phyloP scores from a whole-genome alignment of 306 rosid genomes.

The Inga laurina region DNA sequence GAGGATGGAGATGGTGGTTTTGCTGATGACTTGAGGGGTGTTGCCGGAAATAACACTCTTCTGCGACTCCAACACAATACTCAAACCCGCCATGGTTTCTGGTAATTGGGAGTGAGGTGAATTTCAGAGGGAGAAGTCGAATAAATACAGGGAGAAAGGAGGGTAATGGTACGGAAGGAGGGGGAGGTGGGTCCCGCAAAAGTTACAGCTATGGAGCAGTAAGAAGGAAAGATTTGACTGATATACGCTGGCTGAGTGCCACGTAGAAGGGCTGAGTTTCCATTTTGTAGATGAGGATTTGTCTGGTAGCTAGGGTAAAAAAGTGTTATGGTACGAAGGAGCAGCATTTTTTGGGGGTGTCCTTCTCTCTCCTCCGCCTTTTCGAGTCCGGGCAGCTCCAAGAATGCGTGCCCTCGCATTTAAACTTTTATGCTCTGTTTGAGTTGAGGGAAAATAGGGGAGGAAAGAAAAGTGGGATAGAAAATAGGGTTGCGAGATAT shows the following conservation, averaged over 20 bases:
- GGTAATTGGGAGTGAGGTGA: background rate
- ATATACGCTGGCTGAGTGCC: slow-evolving; percentile 50
- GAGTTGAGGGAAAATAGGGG: too few relatives aligned
- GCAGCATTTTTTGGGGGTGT: background rate
- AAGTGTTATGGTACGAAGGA: background rate
- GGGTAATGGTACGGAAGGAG: background rate
- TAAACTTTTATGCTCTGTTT: background rate
- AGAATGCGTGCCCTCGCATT: background rate
- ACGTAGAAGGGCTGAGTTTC: slow-evolving; percentile 44
- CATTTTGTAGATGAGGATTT: slow-evolving; percentile 3
- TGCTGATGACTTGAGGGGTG: slow-evolving; percentile 61
- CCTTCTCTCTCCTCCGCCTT: background rate
- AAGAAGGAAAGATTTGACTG: slow-evolving; percentile 75
- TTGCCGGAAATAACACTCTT: slow-evolving; percentile 33
- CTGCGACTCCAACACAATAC: slow-evolving; percentile 72
- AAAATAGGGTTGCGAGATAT: too few relatives aligned
- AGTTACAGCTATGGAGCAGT: slow-evolving; percentile 59
- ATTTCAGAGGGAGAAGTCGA: slow-evolving; percentile 5
- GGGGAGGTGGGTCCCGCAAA: slow-evolving; percentile 51
- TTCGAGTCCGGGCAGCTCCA: background rate
- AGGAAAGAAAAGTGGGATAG: too few relatives aligned
- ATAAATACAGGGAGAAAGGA: slow-evolving; percentile 18
- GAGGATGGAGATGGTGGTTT: slow-evolving; percentile 50
- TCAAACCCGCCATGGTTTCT: slow-evolving; percentile 65
- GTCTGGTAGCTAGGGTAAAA: slow-evolving; percentile 35